Conservation (phyloP, 148 eudicot genomes). For the Linanthus parryae region DNA sequence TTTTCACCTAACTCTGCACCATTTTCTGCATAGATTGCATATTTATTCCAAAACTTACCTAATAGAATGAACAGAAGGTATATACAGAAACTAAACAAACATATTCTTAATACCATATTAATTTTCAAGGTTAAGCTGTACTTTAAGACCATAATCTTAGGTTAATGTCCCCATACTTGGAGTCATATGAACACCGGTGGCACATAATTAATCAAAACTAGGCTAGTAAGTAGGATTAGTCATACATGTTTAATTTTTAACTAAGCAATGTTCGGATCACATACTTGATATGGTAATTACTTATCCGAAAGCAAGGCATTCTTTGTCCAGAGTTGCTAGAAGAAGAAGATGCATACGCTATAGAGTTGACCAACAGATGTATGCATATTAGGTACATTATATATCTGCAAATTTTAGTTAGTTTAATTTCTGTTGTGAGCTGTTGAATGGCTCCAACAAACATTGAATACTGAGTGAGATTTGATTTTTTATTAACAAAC, state of each 20-base stretch:
- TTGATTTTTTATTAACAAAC: too few species aligned
- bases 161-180: constrained; percentile 6
- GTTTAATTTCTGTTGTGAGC: constrained; percentile 8
- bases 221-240: too few species aligned
- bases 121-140: too few species aligned
- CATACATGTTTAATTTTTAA: too few species aligned
- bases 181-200: not conserved
- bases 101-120: too few species aligned
- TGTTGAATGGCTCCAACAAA: constrained; percentile 16
- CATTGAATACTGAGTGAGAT: constrained; percentile 3
- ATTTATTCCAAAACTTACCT: constrained; percentile 3
- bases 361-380: constrained; percentile 12
- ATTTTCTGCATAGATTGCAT: too few species aligned
- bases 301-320: constrained; percentile 10
- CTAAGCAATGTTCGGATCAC: not conserved
- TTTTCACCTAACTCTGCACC: not conserved
- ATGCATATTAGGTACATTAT: not conserved
- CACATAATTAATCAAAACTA: constrained; percentile 2
- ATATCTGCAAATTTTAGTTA: not conserved
- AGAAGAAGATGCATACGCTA: not conserved
- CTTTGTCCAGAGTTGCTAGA: constrained; percentile 6
- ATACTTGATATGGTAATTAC: constrained; percentile 9
- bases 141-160: constrained; percentile 2
- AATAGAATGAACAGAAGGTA: not conserved
- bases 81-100: too few species aligned